Evolutionary conservation across 2,329 filamentous ascomycete genomes (phyloP).

Genomic region (Ceratocystis cubensis): DNA sequence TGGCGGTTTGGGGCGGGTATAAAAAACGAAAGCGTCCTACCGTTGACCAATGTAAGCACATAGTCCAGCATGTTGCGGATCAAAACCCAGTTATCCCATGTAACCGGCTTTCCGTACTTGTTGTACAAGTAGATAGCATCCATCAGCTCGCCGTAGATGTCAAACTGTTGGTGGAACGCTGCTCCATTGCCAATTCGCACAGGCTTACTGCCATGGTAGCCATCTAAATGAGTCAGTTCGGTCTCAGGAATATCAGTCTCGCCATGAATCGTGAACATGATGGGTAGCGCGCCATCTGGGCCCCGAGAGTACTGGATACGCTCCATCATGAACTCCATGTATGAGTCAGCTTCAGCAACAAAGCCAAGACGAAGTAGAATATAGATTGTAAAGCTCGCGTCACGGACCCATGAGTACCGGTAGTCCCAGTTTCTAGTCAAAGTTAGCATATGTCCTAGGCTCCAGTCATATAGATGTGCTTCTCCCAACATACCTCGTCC

Average conservation of each 20-base stretch:
- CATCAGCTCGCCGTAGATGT: conserved; percentile 69
- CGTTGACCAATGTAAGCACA: conserved; percentile 52
- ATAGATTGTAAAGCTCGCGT: conserved; percentile 67
- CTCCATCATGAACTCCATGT: conserved; percentile 66
- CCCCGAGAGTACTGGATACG: conserved; percentile 51
- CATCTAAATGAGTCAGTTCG: conserved; percentile 57
- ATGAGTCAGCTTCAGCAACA: conserved; percentile 61
- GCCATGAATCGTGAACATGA: conserved; percentile 71
- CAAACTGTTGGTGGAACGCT: conserved; percentile 62
- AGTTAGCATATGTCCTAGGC: conserved; percentile 14
- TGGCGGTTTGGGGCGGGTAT: not conserved
- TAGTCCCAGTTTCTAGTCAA: conserved; percentile 53
- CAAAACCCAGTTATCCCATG: conserved; percentile 63
- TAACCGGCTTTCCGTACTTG: conserved; percentile 64
- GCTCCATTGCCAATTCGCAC: conserved; percentile 69
- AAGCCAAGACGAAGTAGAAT: conserved; percentile 66
- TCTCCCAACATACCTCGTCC: conserved; percentile 32
- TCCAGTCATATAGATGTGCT: not conserved
- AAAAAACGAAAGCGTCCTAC: conserved; percentile 27
- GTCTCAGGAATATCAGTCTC: conserved; percentile 61
- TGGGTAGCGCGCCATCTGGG: conserved; percentile 51
- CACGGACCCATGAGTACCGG: conserved; percentile 65
- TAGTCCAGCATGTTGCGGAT: conserved; percentile 61
- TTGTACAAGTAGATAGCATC: conserved; percentile 68
- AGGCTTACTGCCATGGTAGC: conserved; percentile 56